Base-by-base conservation (phyloP, 2,329 filamentous ascomycete genomes). In the Pestalotiopsis sp. region DNA sequence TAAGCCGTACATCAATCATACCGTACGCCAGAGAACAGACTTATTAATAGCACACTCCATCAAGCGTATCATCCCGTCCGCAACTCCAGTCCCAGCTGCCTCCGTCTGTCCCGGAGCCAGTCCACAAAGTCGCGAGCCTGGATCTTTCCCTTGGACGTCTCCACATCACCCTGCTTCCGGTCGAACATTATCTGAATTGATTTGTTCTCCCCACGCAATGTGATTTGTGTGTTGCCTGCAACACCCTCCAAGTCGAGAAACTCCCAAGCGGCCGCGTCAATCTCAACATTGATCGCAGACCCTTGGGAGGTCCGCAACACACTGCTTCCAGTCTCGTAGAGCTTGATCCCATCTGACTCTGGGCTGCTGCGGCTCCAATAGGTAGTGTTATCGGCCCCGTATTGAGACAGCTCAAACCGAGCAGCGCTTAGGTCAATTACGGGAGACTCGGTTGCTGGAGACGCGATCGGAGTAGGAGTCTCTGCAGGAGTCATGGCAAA, bases 101-200 rank as follows among this genome's bases (percentile, higher is more conserved):
- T 25, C 6, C 62, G 39, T 20, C 27, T 39, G 2, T 13, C n/a
- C 5, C 62, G 70, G 20, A 77, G 64, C 76, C 75, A 77, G 41
- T 68, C 68, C 20, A 73, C 69, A 13, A 77, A 76, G 2, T 64
- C 58, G 11, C 71, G 71, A 14, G 63, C 66, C 56, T 77, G 75
- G 14, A 73, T 66, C 63, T 71, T 75, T 4, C 76, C 73, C 45
- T 67, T 67, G 1, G 71, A 67, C 1, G 71, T 31, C 49, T 66
- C 70, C 4, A 36, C 25, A 66, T 71, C 75, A 7, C 70, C 72
- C 57, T 41, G 45, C 14, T 68, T 70, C 14, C 73, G 72, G 56
- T 73, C 70, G 27, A 62, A 41, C 17, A 62, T 39, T 20, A 62
- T 36, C 27, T 14, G 27, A 39, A 39, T n/a, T 4, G 27, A 7